Base-by-base conservation (phyloP, 495 filamentous ascomycete genomes). In the Aspergillus homomorphus region DNA sequence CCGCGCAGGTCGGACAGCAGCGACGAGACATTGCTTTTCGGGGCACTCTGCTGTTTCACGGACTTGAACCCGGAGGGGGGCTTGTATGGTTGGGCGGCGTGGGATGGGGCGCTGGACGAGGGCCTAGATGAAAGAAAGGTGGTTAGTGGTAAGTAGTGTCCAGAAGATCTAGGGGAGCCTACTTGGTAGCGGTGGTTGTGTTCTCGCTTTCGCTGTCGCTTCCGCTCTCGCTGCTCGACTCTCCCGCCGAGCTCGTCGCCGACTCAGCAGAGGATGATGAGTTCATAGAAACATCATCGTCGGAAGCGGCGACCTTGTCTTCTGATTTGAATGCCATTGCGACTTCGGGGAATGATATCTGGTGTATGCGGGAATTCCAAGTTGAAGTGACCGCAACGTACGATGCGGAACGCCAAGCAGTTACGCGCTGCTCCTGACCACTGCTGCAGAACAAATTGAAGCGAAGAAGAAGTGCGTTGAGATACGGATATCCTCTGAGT, bases 31-130 rank as follows among this genome's bases (percentile, higher is more conserved):
- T 45, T 69, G 18, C 73, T 72, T 51, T 75, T 71, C 41, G 73
- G 63, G 9, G 71, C 60, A 21, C 64, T 50, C 51, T 72, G 68
- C 55, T 71, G 67, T 54, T 73, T 76, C 56, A 62, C 66, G 33
- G 68, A 54, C 53, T 72, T 77, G 69, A 79, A 79, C 6, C 75
- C 77, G 3, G 61, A 51, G 1, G 77, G 77, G 4, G 77, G 66
- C 60, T 74, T 73, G 69, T 74, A 79, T 9, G 67, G 62, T 62
- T 67, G 66, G 9, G 71, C 58, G 23, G 58, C 64, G 53, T 58
- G 57, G 62, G 68, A 60, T 7, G 58, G 59, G 45, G 64, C 48
- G 10, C 64, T 72, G 30, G 45, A 53, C 24, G 59, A 45, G 21
- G 33, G 21, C 21, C 56, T 62, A 56, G 41, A 15, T 19, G 19